Conservation (phyloP, 2,329 filamentous ascomycete genomes). For the Zasmidium citrigriseum region DNA sequence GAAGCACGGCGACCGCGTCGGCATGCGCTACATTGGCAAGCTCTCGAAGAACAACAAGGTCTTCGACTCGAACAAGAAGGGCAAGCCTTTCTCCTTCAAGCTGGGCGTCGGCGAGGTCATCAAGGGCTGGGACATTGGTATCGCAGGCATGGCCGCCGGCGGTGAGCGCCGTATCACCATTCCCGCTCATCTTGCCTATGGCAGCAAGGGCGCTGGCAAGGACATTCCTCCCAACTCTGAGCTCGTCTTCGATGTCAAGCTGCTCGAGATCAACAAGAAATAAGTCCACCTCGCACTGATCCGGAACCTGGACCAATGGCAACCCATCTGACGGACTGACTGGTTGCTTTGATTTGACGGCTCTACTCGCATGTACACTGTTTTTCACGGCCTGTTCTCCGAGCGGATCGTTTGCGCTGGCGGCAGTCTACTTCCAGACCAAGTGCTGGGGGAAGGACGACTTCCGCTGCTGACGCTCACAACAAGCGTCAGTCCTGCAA, state of each 20-base stretch:
- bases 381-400: not conserved
- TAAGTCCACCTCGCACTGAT: constrained; percentile 3
- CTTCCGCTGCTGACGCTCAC: constrained; percentile 8
- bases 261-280: constrained; percentile 45
- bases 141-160: constrained; percentile 88
- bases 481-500: constrained; percentile 5
- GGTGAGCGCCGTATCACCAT: constrained; percentile 92
- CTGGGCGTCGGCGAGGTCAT: constrained; percentile 94
- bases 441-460: constrained; percentile 41
- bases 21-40: constrained; percentile 98
- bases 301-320: not conserved
- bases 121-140: constrained; percentile 96
- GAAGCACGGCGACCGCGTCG: constrained; percentile 87
- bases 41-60: constrained; percentile 83
- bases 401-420: not conserved
- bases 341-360: not conserved
- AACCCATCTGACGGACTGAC: not conserved
- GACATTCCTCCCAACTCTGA: constrained; percentile 91
- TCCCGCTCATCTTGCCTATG: constrained; percentile 84
- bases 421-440: constrained; percentile 33
- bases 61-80: constrained; percentile 98
- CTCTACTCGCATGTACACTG: constrained; percentile 1
- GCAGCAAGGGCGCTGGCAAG: constrained; percentile 70
- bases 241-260: constrained; percentile 77
- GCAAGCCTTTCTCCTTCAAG: constrained; percentile 96